A percentile compares a stretch with the other conserved stretches of the same genome.
These are phyloP conservation scores for Wickerhamomyces sydowiorum DNA, from an alignment of 805 yeast genomes.

Conservation along the genomic window DNA sequence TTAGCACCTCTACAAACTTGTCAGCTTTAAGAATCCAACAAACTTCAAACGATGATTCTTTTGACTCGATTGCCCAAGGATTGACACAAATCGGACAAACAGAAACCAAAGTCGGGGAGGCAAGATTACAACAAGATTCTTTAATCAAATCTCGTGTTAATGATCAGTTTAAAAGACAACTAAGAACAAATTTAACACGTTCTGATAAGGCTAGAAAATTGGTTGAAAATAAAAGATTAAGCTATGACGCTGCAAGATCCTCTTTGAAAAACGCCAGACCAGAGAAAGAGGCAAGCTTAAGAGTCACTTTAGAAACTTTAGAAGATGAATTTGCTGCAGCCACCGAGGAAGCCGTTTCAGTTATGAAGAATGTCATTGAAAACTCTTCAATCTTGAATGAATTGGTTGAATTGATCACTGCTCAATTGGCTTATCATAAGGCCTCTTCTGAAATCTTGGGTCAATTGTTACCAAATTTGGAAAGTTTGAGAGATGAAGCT, in stretches of 20 bases:
- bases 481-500: slow-evolving; percentile 51
- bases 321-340: slow-evolving; percentile 90
- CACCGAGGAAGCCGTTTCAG: slow-evolving; percentile 79
- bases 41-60: slow-evolving; percentile 30
- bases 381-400: slow-evolving; percentile 64
- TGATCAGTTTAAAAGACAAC: slow-evolving; percentile 54
- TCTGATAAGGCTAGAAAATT: slow-evolving; percentile 64
- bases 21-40: slow-evolving; percentile 26
- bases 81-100: slow-evolving; percentile 63
- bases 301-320: slow-evolving; percentile 73
- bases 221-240: slow-evolving; percentile 73
- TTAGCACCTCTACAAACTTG: slow-evolving; percentile 66
- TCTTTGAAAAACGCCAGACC: slow-evolving; percentile 44
- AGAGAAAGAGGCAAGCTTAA: slow-evolving; percentile 64
- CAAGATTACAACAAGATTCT: slow-evolving; percentile 77
- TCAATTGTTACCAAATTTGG: slow-evolving; percentile 58
- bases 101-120: slow-evolving; percentile 73
- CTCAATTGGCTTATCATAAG: slow-evolving; percentile 79
- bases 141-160: slow-evolving; percentile 66
- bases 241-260: slow-evolving; percentile 74
- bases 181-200: slow-evolving; percentile 53
- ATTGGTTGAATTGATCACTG: slow-evolving; percentile 62
- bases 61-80: slow-evolving; percentile 52
- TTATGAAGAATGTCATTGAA: slow-evolving; percentile 76
- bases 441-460: slow-evolving; percentile 64